Evolutionary conservation across 139 green algal species (phyloP), one percentile per base, ranked within the genome.

Genomic region (Auxenochlorella pyrenoidosa): DNA sequence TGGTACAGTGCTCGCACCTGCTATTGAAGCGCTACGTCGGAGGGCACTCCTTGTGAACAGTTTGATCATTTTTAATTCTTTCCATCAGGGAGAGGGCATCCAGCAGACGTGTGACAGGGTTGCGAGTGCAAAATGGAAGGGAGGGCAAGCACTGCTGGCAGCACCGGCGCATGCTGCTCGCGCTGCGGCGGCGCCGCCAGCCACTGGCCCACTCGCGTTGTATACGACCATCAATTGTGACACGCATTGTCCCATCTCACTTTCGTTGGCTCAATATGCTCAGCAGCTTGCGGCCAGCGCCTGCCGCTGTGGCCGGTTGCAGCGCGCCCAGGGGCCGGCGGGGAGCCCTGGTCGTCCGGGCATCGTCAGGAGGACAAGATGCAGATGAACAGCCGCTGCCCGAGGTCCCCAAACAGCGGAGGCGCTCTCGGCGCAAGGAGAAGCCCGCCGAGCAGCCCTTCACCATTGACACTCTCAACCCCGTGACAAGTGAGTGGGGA

Each of bases 401-500:
- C 3, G 15, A 68, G 13, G 47, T 68, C 3, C 76, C 76, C 47
- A 82, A 82, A 47, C 76, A 82, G 47, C 76, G 76, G n/a, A 47
- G 75, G 43, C 47, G 47, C 5, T 34, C 47, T 34, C 32, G 47
- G 47, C 28, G 41, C 47, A 13, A 63, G 6, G 51, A 70, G 76
- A 21, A 70, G 76, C 30, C 65, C 15, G 30, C 26, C 21, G 18
- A 60, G 75, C 28, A 40, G 43, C 34, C 70, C 34, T 81, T 82
- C n/a, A 22, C 47, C 10, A 66, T 82, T 40, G 76, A 82, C 22
- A 36, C 38, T 5, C 47, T 82, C 19, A 82, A 82, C 76, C 76
- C 76, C n/a, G 54, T 82, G 19, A 34, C 47, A 24, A 82, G 76
- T 82, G 76, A 65, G 76, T 26, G 30, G 44, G 43, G 30, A 40